These are phyloP conservation scores for Fusarium sp. DNA, from an alignment of 2,329 filamentous ascomycete genomes.

Conservation along the genomic window DNA sequence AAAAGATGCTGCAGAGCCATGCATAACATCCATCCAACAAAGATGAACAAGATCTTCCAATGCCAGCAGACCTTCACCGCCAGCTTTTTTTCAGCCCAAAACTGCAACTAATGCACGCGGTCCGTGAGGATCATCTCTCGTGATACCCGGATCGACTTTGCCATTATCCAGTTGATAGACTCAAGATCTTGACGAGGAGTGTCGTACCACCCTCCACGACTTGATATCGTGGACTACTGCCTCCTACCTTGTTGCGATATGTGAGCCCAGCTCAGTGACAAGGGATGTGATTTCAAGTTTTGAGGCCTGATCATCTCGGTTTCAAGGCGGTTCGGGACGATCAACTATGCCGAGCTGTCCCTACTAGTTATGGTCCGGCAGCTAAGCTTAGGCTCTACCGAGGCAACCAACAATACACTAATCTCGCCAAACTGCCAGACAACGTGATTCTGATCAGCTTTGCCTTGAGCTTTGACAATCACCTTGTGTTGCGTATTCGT, in stretches of 20 bases:
- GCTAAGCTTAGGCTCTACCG: conserved; percentile 10
- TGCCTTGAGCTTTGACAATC: conserved; percentile 14
- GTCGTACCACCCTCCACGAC: conserved; percentile 28
- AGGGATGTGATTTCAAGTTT: neutral
- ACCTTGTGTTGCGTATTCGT: conserved; percentile 6
- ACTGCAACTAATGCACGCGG: conserved; percentile 35
- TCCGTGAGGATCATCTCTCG: conserved; percentile 25
- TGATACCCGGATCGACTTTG: conserved; percentile 17
- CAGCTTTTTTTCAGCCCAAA: conserved; percentile 26
- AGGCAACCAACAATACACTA: conserved; percentile 17
- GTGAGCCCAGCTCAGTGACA: neutral
- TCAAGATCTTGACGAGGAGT: neutral
- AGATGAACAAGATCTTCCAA: conserved; percentile 20
- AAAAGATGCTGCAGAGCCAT: conserved; percentile 21
- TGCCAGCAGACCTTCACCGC: conserved; percentile 33
- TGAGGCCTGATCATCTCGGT: conserved; percentile 4
- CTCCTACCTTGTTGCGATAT: neutral
- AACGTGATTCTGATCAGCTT: conserved; percentile 29
- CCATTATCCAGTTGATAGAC: neutral
- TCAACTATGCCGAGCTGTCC: conserved; percentile 34
- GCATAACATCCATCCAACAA: conserved; percentile 20
- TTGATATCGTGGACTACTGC: conserved; percentile 21
- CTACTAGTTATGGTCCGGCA: conserved; percentile 8
- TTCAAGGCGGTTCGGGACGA: conserved; percentile 35
- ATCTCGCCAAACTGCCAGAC: conserved; percentile 39